Percentiles rank a stretch among this genome's conserved stretches.
Evolutionary conservation across 768 basidiomycete species (phyloP).

Genomic region (Trametes villosa): DNA sequence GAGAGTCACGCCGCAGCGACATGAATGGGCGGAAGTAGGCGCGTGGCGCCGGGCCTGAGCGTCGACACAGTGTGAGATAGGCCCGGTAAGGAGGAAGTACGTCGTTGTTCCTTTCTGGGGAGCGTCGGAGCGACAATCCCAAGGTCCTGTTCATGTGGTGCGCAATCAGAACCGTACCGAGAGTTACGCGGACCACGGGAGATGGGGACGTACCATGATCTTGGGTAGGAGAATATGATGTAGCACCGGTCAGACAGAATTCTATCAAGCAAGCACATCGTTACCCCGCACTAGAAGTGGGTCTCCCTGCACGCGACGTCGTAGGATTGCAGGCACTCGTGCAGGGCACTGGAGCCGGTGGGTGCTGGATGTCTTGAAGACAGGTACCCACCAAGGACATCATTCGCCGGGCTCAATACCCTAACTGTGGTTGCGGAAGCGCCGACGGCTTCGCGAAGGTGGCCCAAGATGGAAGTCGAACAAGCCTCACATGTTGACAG

Average conservation of each 20-base stretch:
- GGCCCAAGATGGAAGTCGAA: slow-evolving; percentile 3
- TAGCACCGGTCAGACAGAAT: slow-evolving; percentile 5
- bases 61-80: background rate
- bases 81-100: background rate
- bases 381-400: background rate
- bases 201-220: background rate
- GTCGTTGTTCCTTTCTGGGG: background rate
- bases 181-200: slow-evolving; percentile 1
- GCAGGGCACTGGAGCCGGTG: background rate
- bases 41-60: background rate
- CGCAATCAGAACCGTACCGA: slow-evolving; percentile 3
- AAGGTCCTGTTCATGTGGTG: slow-evolving; percentile 7
- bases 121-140: background rate
- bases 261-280: slow-evolving; percentile 8
- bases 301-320: background rate
- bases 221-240: slow-evolving; percentile 8
- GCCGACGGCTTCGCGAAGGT: slow-evolving; percentile 6
- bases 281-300: slow-evolving; percentile 9
- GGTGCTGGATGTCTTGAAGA: background rate
- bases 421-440: background rate
- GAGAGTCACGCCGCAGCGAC: background rate
- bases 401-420: background rate
- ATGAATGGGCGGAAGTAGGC: background rate
- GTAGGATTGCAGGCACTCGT: background rate
- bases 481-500: slow-evolving; percentile 2